Evolutionary conservation across 768 basidiomycete species (phyloP).

Genomic region (Lactarius sanguifluus): DNA sequence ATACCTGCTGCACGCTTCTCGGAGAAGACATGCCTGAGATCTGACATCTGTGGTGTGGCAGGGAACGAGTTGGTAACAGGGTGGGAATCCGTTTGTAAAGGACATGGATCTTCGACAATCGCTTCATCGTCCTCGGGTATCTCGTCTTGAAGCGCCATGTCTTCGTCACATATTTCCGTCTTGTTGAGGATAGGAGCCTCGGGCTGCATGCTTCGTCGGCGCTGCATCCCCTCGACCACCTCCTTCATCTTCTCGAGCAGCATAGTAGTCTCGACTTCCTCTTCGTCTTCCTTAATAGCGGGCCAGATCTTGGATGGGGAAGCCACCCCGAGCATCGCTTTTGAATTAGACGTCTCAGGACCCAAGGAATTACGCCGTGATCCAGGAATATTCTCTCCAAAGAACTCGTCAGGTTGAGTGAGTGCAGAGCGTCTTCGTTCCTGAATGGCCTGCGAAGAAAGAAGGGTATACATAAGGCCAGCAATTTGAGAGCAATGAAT

Average conservation of each 20-base stretch:
- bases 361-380: slow-evolving; percentile 40
- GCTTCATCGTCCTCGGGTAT: slow-evolving; percentile 25
- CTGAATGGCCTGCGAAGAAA: slow-evolving; percentile 50
- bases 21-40: slow-evolving; percentile 37
- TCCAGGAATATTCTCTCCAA: slow-evolving; percentile 54
- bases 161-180: slow-evolving; percentile 38
- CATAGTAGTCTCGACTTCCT: slow-evolving; percentile 38
- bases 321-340: not conserved
- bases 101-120: slow-evolving; percentile 3
- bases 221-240: slow-evolving; percentile 41
- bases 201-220: slow-evolving; percentile 36
- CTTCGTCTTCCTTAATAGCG: slow-evolving; percentile 32
- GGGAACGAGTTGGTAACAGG: slow-evolving; percentile 16
- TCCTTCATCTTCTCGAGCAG: slow-evolving; percentile 41
- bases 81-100: slow-evolving; percentile 15
- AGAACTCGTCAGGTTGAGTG: slow-evolving; percentile 47
- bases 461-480: not conserved
- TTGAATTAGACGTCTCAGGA: slow-evolving; percentile 20
- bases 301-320: slow-evolving; percentile 24
- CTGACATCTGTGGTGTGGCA: slow-evolving; percentile 36
- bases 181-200: slow-evolving; percentile 40
- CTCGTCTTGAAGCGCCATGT: slow-evolving; percentile 37
- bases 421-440: slow-evolving; percentile 63
- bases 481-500: too few relatives aligned
- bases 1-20: slow-evolving; percentile 24